Evolutionary conservation across 225 moss, liverwort and hornwort species (phyloP).

Genomic region (Straminergon stramineum): DNA sequence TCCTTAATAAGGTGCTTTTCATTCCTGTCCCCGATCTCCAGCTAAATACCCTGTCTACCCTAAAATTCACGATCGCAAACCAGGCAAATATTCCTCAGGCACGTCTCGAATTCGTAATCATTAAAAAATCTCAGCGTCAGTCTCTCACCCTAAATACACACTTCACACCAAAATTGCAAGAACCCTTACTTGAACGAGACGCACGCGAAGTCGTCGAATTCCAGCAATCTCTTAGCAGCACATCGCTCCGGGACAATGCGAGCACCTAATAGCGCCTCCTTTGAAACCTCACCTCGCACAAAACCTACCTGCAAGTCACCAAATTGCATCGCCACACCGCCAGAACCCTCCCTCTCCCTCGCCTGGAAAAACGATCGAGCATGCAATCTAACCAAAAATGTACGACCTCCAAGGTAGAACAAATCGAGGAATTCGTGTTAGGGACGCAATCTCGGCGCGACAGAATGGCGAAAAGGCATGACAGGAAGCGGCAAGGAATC

Average conservation of each 20-base stretch:
- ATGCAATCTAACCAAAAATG: not conserved
- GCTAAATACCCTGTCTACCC: not conserved
- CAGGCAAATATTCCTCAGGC: not conserved
- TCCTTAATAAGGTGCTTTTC: too few species aligned
- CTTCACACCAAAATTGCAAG: not conserved
- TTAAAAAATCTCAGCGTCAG: too few species aligned
- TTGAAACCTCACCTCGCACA: not conserved
- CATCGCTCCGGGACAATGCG: not conserved
- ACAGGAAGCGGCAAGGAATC: not conserved
- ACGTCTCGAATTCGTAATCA: not conserved
- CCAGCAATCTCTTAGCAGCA: not conserved
- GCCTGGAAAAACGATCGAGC: not conserved
- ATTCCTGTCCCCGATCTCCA: not conserved
- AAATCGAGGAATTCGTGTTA: not conserved
- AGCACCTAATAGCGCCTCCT: not conserved
- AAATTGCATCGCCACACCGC: not conserved
- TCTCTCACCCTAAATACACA: not conserved
- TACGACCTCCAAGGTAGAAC: not conserved
- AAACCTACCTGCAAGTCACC: not conserved
- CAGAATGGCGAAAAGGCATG: not conserved
- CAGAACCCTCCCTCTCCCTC: not conserved
- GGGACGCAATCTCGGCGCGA: not conserved
- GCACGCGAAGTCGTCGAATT: not conserved
- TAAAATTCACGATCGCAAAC: conserved; percentile 3
- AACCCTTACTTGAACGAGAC: conserved; percentile 5